Conservation (phyloP, 1,284 basidiomycete species). For the Caloboletus inedulis region DNA sequence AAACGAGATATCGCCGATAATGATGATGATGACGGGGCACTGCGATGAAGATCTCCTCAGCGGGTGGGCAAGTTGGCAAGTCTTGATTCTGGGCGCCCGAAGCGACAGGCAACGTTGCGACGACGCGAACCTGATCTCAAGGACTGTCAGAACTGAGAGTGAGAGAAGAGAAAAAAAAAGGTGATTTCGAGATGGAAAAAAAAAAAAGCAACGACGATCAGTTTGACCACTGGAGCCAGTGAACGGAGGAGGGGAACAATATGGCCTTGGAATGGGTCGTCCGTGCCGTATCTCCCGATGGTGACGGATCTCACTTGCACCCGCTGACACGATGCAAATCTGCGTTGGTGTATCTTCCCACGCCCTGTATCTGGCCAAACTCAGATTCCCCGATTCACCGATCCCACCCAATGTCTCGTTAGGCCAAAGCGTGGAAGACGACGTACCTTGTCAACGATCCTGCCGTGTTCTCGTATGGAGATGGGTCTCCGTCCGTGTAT, state of each 20-base stretch:
- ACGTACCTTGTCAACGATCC: conserved; percentile 20
- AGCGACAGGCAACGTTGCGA: conserved; percentile 28
- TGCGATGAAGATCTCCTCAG: conserved; percentile 20
- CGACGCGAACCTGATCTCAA: conserved; percentile 11
- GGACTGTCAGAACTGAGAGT: background rate
- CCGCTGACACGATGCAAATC: conserved; percentile 36
- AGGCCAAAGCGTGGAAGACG: conserved; percentile 13
- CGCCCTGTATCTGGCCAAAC: conserved; percentile 18
- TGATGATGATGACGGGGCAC: conserved; percentile 11
- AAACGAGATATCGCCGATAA: conserved; percentile 20
- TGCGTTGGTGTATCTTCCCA: conserved; percentile 29
- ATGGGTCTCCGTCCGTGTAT: conserved; percentile 13
- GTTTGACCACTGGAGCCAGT: background rate
- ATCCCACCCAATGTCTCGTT: conserved; percentile 12
- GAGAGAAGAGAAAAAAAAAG: background rate
- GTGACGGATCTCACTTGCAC: conserved; percentile 47
- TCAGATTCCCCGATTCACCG: conserved; percentile 32
- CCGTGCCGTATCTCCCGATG: conserved; percentile 52
- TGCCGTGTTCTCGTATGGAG: conserved; percentile 11
- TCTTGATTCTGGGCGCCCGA: conserved; percentile 21
- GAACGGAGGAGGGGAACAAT: conserved; percentile 30
- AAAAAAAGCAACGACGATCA: conserved; percentile 6
- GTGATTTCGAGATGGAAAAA: conserved; percentile 9
- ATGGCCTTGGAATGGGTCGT: conserved; percentile 22
- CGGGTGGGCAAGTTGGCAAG: background rate